These are phyloP conservation scores for Pinus taeda DNA, from an alignment of 75 land plant species.

Conservation along the genomic window DNA sequence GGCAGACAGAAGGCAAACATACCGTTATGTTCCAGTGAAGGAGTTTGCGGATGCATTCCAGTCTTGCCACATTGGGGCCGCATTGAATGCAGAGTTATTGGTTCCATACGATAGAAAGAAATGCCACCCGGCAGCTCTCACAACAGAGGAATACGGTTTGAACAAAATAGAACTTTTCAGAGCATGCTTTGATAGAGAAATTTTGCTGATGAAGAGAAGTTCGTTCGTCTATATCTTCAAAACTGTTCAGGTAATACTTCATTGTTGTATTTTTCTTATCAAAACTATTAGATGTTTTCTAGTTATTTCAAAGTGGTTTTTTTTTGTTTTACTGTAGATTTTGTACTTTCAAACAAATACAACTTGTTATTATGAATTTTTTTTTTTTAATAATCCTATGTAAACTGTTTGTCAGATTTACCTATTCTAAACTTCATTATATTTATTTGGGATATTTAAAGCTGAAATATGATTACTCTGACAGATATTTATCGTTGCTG, in stretches of 20 bases:
- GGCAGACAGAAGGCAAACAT: slow-evolving; percentile 44
- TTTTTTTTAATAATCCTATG: too few species aligned
- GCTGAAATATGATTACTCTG: background rate
- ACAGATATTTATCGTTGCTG: slow-evolving; percentile 33
- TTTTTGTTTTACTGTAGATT: too few species aligned
- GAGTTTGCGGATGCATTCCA: slow-evolving; percentile 81
- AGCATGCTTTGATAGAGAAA: slow-evolving; percentile 51
- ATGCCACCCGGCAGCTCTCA: slow-evolving; percentile 74
- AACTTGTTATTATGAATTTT: too few species aligned
- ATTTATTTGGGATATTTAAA: background rate
- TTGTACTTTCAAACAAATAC: too few species aligned
- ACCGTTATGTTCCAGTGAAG: slow-evolving; percentile 49
- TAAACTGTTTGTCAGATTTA: too few species aligned
- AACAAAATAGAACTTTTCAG: slow-evolving; percentile 56
- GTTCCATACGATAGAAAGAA: slow-evolving; percentile 59
- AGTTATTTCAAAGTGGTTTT: too few species aligned
- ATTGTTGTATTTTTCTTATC: too few species aligned
- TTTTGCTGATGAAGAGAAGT: slow-evolving; percentile 62
- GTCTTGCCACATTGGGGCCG: slow-evolving; percentile 57
- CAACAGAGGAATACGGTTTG: slow-evolving; percentile 46
- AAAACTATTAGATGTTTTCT: too few species aligned
- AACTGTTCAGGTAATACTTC: slow-evolving; percentile 33
- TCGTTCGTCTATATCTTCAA: slow-evolving; percentile 67
- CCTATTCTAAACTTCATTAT: too few species aligned
- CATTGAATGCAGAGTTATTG: slow-evolving; percentile 38